A percentile compares a stretch with the other conserved stretches of the same genome.
Evolutionary conservation across 139 green algal species (phyloP).

Genomic region (Chlorella sp.): DNA sequence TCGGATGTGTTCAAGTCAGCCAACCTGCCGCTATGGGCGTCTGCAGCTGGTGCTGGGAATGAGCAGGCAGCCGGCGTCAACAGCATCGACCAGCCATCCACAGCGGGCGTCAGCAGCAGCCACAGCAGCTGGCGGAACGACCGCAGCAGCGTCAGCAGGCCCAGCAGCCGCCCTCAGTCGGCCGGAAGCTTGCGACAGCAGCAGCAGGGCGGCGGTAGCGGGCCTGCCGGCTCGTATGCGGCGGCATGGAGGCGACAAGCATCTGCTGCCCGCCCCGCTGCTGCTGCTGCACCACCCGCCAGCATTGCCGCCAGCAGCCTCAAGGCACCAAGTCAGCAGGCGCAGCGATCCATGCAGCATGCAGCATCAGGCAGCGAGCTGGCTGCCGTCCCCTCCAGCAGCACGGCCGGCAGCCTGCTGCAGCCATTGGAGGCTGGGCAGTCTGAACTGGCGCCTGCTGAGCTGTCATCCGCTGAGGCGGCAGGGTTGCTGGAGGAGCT

Average conservation of each 20-base stretch:
- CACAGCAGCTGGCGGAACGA: too few species aligned
- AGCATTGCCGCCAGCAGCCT: not conserved
- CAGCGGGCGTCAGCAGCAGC: not conserved
- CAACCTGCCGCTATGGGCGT: not conserved
- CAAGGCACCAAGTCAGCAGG: too few species aligned
- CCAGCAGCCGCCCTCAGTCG: not conserved
- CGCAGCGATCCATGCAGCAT: too few species aligned
- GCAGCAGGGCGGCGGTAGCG: not conserved
- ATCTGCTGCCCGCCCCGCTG: not conserved
- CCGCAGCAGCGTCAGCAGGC: not conserved
- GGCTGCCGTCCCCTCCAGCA: too few species aligned
- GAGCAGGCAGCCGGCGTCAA: not conserved
- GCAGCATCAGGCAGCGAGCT: too few species aligned
- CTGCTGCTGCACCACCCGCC: not conserved
- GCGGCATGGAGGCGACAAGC: not conserved
- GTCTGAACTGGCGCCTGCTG: not conserved
- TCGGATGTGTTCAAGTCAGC: constrained; percentile 10
- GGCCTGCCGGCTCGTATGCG: not conserved
- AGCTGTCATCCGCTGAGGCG: not conserved
- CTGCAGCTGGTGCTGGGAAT: not conserved
- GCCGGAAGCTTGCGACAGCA: not conserved
- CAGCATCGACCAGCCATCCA: not conserved
- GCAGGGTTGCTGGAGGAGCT: constrained; percentile 13
- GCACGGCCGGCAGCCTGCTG: not conserved
- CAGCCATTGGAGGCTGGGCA: not conserved